Base-by-base conservation (phyloP, 2,329 filamentous ascomycete genomes). In the Penicillium sp. region DNA sequence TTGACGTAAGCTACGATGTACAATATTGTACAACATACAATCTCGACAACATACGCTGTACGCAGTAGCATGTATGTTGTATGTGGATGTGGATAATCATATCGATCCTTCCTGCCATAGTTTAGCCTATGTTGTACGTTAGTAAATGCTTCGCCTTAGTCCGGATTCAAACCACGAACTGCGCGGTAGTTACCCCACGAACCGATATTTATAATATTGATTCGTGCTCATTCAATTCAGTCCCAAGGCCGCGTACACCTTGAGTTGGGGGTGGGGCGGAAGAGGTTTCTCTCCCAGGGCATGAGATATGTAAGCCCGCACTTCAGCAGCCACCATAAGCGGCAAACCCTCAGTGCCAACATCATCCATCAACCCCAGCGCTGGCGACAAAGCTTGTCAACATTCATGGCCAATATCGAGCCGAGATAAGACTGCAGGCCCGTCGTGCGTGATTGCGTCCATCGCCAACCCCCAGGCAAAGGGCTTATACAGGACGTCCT, bases 401-500 rank as follows among this genome's bases (percentile, higher is more conserved):
- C 80, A 82, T n/a, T 78, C 70, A 7, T 57, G 61, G 8, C 54
- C 55, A 43, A 77, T 51, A 57, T 78, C 61, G 18, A 82, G 61
- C 3, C 78, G 63, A 1, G 60, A 67, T 2, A 74, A 51, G 18
- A 70, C 55, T 0, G 74, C 79, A 0, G 77, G 78, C 1, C 81
- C 79, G 40, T 71, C 70, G 58, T 82, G 69, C 9, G 61, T 71
- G 53, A 84, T 69, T 14, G 79, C 80, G 65, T 82, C 80, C 9
- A 76, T 67, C 1, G 76, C 67, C 40, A 83, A 62, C 2, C 62
- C 65, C 63, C 61, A 70, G 10, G 64, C 44, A 23, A 83, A 66
- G 0, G 78, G 74, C 55, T 82, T 79, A 59, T 76, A 80, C 39
- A 84, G 68, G 32, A 79, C 69, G 3, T 76, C 76, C 54, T 81